Percentiles rank a stretch among this genome's conserved stretches.
Evolutionary conservation across 23 red algal genomes (phyloP).

Genomic region (Agarophyton chilense): DNA sequence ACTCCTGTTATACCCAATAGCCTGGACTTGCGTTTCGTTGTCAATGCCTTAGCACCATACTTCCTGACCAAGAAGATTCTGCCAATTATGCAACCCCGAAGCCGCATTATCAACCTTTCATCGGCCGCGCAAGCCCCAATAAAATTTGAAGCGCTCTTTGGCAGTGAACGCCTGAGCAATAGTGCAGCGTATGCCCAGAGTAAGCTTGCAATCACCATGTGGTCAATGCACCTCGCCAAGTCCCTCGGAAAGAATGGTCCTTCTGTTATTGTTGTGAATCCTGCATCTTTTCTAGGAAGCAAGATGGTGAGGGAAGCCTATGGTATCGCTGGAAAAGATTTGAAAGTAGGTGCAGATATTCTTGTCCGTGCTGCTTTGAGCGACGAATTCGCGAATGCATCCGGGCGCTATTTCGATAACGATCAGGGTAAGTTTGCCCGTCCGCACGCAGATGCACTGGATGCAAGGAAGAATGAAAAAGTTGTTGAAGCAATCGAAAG

Average conservation of each 20-base stretch:
- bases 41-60: slow-evolving; percentile 61
- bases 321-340: background rate
- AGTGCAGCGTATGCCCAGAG: slow-evolving; percentile 30
- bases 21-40: slow-evolving; percentile 57
- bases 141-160: background rate
- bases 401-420: slow-evolving; percentile 27
- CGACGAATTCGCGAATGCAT: background rate
- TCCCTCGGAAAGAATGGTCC: background rate
- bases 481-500: background rate
- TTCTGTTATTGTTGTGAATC: slow-evolving; percentile 2
- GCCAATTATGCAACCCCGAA: background rate
- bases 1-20: background rate
- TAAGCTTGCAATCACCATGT: slow-evolving; percentile 40
- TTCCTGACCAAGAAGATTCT: slow-evolving; percentile 11
- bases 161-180: background rate
- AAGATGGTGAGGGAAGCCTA: slow-evolving; percentile 37
- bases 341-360: slow-evolving; percentile 3
- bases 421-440: slow-evolving; percentile 15
- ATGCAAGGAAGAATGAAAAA: background rate
- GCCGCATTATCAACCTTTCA: background rate
- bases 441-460: background rate
- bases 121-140: background rate
- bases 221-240: slow-evolving; percentile 26
- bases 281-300: slow-evolving; percentile 10
- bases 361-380: slow-evolving; percentile 5